Conservation (phyloP, 108 stramenopile genomes). For the Chaetoceros tenuissimus region DNA sequence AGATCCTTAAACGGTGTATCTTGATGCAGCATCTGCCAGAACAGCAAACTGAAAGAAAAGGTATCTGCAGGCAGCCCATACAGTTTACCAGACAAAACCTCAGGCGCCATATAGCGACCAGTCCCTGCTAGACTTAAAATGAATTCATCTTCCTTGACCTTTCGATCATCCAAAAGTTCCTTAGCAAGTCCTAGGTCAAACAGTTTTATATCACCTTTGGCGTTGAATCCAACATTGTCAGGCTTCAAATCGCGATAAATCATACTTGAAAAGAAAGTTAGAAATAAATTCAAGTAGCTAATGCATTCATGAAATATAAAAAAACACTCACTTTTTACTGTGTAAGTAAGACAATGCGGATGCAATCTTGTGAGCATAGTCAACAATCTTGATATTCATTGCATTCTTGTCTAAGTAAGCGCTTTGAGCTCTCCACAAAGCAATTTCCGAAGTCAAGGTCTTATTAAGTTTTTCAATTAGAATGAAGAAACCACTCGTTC, state of each 20-base stretch:
- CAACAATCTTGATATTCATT: no score
- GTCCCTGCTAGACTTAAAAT: not conserved
- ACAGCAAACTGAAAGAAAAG: slow-evolving; percentile 29
- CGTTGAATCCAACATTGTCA: not conserved
- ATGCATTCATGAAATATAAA: not conserved
- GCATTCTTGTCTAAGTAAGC: no score
- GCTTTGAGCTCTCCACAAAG: no score
- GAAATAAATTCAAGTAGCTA: not conserved
- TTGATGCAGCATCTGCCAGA: slow-evolving; percentile 41
- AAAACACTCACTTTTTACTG: slow-evolving; percentile 36
- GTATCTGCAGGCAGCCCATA: slow-evolving; percentile 25
- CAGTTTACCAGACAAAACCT: slow-evolving; percentile 13
- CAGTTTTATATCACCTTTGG: slow-evolving; percentile 4
- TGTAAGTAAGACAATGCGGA: slow-evolving; percentile 46
- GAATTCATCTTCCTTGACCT: slow-evolving; percentile 16
- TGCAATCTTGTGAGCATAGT: no score
- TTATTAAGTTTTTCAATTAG: no score
- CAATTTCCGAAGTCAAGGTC: no score
- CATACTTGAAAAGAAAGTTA: not conserved
- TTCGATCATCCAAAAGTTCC: slow-evolving; percentile 13
- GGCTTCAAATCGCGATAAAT: no score
- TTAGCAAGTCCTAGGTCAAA: slow-evolving; percentile 35
- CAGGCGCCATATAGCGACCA: not conserved
- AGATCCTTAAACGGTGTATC: no score
- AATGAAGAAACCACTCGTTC: no score